Evolutionary conservation across 2,329 filamentous ascomycete species (phyloP).

Genomic region (Pseudogymnoascus sp.): DNA sequence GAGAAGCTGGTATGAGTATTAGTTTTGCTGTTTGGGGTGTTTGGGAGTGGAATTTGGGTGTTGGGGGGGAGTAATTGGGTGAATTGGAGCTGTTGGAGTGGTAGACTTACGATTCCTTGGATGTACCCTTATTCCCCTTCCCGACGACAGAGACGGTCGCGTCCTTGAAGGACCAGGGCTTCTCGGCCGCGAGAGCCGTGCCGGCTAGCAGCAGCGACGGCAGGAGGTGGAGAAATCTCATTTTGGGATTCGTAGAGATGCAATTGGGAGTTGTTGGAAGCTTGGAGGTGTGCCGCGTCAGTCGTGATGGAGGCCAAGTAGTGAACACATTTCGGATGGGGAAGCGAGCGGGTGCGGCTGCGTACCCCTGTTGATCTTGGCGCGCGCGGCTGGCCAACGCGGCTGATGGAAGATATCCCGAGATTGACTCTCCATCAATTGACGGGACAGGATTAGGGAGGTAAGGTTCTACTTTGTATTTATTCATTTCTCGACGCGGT

Average conservation of each 20-base stretch:
- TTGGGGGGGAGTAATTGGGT: not conserved
- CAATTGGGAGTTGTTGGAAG: not conserved
- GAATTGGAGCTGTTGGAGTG: slow-evolving; percentile 2
- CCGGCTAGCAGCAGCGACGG: slow-evolving; percentile 36
- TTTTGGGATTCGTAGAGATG: slow-evolving; percentile 18
- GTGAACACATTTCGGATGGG: slow-evolving; percentile 4
- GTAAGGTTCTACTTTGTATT: not conserved
- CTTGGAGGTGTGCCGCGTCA: not conserved
- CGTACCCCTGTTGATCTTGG: not conserved
- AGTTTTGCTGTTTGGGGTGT: slow-evolving; percentile 9
- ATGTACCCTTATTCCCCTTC: slow-evolving; percentile 41
- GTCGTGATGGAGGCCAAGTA: not conserved
- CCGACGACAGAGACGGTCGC: slow-evolving; percentile 56
- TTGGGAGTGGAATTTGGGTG: not conserved
- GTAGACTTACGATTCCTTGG: slow-evolving; percentile 57
- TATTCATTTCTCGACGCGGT: no score
- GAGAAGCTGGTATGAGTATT: slow-evolving; percentile 18
- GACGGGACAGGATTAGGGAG: not conserved
- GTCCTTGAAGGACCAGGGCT: slow-evolving; percentile 65
- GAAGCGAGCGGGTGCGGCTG: not conserved
- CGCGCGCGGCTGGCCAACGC: not conserved
- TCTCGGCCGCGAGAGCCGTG: slow-evolving; percentile 35
- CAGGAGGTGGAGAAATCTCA: slow-evolving; percentile 36
- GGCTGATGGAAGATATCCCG: not conserved
- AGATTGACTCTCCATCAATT: not conserved